Base-by-base conservation (phyloP, 768 basidiomycete genomes). In the Amanita polypyramis region DNA sequence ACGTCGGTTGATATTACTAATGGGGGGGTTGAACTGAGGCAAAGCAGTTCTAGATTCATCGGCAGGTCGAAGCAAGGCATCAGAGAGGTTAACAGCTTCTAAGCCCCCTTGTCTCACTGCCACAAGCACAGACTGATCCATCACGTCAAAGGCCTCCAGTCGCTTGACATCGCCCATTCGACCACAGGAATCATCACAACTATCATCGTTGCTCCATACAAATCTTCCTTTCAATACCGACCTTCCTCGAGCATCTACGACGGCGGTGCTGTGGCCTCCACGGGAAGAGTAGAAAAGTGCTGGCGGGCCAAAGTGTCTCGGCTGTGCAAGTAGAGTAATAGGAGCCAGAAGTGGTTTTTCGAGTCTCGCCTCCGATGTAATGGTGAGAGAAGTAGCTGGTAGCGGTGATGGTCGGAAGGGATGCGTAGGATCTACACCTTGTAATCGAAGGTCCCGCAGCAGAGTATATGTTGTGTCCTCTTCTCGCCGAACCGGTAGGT, bases 21-120 rank as follows among this genome's bases (percentile, higher is more conserved):
- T 62, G 5, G 80, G 69, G 8, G 85, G 75, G 39, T 72, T 68
- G 58, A 86, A 92, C 52, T 82, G 70, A 1, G 89, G 89, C n/a
- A 90, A 56, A 6, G 66, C 61, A 3, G 77, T 78, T 41, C 89
- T 76, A 4, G 88, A 91, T 54, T 81, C 77, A 57, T 92, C 89
- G 0, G 80, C 89, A 20, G 89, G 89, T 47, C 73, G 77, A 46
- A 91, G 68, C 35, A 92, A 63, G 4, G 87, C 89, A 59, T 92
- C 89, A 21, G 79, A 72, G 29, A 91, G 69, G 56, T 90, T 84
- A 25, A 89, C 80, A 0, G 76, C 88, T 57, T 92, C 89, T 32
- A 92, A 62, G 2, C 90, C 89, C 27, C 88, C 87, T 61, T 87
- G 87, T 17, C 89, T 80, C 78, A 92, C 77, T 12, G 89, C 89